Evolutionary conservation across 495 filamentous ascomycete species (phyloP).

Genomic region (Aspergillus funiculosus): DNA sequence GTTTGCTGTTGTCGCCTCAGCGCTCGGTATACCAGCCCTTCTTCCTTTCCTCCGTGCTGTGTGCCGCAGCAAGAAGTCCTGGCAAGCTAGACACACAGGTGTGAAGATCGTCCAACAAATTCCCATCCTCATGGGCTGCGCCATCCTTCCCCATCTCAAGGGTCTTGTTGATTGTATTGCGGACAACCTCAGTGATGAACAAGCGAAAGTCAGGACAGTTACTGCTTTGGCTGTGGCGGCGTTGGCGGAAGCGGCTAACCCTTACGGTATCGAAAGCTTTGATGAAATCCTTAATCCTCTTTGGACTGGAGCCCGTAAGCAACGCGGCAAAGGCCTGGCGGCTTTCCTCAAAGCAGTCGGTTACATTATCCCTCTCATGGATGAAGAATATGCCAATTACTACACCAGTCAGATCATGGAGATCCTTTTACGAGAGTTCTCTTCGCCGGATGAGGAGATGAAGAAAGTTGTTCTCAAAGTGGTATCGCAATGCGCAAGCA

Average conservation of each 20-base stretch:
- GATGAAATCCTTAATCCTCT: constrained; percentile 95
- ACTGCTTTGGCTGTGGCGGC: constrained; percentile 94
- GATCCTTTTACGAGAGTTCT: constrained; percentile 91
- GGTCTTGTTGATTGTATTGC: constrained; percentile 95
- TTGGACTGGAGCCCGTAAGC: constrained; percentile 92
- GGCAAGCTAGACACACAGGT: constrained; percentile 98
- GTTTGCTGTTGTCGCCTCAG: constrained; percentile 95
- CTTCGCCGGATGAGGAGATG: constrained; percentile 98
- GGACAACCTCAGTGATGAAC: constrained; percentile 93
- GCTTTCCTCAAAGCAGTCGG: constrained; percentile 97
- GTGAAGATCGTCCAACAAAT: constrained; percentile 99
- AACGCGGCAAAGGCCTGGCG: constrained; percentile 91
- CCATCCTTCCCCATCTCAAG: constrained; percentile 92
- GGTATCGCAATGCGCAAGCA: constrained; percentile 92
- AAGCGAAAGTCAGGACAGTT: constrained; percentile 94
- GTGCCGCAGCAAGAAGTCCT: constrained; percentile 96
- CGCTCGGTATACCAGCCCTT: constrained; percentile 90
- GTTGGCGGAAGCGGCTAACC: constrained; percentile 91
- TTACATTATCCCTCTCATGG: constrained; percentile 98
- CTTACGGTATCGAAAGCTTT: constrained; percentile 98
- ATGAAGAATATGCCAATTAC: constrained; percentile 99
- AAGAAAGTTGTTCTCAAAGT: constrained; percentile 99
- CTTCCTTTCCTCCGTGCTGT: constrained; percentile 93
- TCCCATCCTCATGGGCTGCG: constrained; percentile 98
- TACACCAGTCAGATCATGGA: constrained; percentile 99